phyloP scores from a whole-genome alignment of 164 flowering plant species.

The Annona squamosa region DNA sequence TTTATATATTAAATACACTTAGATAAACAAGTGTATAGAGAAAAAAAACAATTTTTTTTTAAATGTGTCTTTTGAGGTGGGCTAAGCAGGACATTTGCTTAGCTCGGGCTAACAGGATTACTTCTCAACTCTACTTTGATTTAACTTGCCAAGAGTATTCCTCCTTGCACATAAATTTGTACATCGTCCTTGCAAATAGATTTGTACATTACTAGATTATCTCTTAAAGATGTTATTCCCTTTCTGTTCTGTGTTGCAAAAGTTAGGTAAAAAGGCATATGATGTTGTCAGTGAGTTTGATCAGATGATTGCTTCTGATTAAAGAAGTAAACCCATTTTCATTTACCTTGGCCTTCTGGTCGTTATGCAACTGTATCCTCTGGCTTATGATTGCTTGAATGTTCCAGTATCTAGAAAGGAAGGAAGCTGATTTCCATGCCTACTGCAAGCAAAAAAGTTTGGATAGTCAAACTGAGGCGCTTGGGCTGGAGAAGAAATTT shows the following conservation, averaged over 20 bases:
- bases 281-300: neutral
- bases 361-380: neutral
- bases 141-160: neutral
- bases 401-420: conserved; percentile 37
- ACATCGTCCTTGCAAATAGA: neutral
- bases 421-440: conserved; percentile 34
- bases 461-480: conserved; percentile 37
- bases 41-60: too few relatives aligned
- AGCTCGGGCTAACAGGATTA: too few relatives aligned
- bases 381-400: neutral
- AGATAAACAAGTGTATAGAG: too few relatives aligned
- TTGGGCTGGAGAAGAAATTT: conserved; percentile 31
- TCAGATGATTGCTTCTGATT: neutral
- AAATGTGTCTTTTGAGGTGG: too few relatives aligned
- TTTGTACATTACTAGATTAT: neutral
- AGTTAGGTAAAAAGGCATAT: neutral
- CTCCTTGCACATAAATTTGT: neutral
- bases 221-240: neutral
- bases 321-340: neutral
- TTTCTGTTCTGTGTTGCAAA: neutral
- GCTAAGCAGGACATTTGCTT: too few relatives aligned
- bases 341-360: too few relatives aligned
- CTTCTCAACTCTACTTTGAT: too few relatives aligned
- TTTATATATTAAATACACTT: too few relatives aligned
- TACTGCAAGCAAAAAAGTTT: conserved; percentile 15